Evolutionary conservation across 805 yeast species (phyloP).

Genomic region (Cephaloascus albidus): DNA sequence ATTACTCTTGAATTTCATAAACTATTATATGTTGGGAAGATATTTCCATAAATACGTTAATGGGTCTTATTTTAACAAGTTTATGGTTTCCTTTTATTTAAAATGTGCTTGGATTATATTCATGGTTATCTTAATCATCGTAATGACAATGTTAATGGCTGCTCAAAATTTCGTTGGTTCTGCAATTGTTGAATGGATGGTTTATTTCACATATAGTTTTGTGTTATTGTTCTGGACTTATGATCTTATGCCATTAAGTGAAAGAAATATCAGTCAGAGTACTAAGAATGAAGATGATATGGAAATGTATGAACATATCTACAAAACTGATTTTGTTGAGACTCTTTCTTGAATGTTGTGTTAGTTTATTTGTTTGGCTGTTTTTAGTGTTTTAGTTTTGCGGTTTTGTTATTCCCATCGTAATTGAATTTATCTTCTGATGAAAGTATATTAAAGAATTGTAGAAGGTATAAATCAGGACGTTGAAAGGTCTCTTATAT

Average conservation of each 20-base stretch:
- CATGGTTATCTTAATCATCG: conserved; percentile 11
- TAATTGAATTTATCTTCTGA: too few species aligned
- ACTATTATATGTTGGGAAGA: conserved; percentile 19
- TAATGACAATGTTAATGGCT: conserved; percentile 13
- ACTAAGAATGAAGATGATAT: background rate
- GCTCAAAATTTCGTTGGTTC: conserved; percentile 8
- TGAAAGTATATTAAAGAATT: too few species aligned
- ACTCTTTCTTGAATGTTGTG: background rate
- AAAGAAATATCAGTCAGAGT: conserved; percentile 1
- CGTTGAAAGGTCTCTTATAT: too few species aligned
- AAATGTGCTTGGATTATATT: conserved; percentile 15
- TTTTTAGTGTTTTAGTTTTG: too few species aligned
- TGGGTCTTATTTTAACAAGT: conserved; percentile 18
- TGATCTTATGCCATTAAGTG: conserved; percentile 18
- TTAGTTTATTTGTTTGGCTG: too few species aligned
- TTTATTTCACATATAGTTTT: conserved; percentile 18
- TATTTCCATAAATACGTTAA: conserved; percentile 17
- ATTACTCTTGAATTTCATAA: conserved; percentile 15
- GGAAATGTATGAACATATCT: background rate
- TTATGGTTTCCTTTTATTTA: conserved; percentile 15
- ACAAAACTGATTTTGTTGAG: background rate
- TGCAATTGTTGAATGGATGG: conserved; percentile 16
- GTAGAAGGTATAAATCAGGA: too few species aligned
- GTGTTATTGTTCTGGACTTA: conserved; percentile 18
- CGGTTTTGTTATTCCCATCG: too few species aligned